Evolutionary conservation across 495 filamentous ascomycete genomes (phyloP), one percentile per base, ranked within the genome.

Genomic region (Trichodelitschia bisporula): DNA sequence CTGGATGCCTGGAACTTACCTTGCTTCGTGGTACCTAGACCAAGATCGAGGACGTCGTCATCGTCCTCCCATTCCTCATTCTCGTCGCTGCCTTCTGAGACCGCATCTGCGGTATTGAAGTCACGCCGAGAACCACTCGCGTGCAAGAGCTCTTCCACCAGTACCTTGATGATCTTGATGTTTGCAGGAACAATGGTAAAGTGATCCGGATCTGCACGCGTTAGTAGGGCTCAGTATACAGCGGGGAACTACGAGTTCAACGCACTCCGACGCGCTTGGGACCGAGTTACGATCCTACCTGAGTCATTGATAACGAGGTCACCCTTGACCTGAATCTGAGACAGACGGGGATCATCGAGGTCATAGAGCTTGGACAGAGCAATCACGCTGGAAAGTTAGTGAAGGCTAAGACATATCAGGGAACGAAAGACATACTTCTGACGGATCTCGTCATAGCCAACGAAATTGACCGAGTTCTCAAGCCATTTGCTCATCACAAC

Each of bases 401-500:
- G 10, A 19, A 2, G 8, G 10, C 10, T 20, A 3, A 6, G 12
- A 3, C 4, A 10, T n/a, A 3, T 17, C 23, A 32, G 27, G 21
- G 5, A 21, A 19, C 9, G 15, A 29, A 24, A 28, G 10, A 52
- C 64, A 47, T 52, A 79, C 73, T 95, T 97, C 46, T 92, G 80
- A 40, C 82, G 60, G 42, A 92, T 95, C 47, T 91, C 83, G 41
- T 93, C 82, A 41, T 93, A 97, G 13, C 86, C 86, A 4, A 78
- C 77, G 50, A 97, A 95, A 47, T 72, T 90, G 51, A 86, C 64
- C 2, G 82, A 92, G 49, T 93, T 86, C 50, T 92, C 84, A 0
- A 95, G 60, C 86, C 86, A 97, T 50, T 93, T 93, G 51, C 67
- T 59, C 37, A 97, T 51, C 10, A 97, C 86, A 2, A 93, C 69